Percentiles rank a stretch among this genome's conserved stretches.
Conservation (phyloP, 768 basidiomycete genomes). For the Mycena olivaceomarginata region DNA sequence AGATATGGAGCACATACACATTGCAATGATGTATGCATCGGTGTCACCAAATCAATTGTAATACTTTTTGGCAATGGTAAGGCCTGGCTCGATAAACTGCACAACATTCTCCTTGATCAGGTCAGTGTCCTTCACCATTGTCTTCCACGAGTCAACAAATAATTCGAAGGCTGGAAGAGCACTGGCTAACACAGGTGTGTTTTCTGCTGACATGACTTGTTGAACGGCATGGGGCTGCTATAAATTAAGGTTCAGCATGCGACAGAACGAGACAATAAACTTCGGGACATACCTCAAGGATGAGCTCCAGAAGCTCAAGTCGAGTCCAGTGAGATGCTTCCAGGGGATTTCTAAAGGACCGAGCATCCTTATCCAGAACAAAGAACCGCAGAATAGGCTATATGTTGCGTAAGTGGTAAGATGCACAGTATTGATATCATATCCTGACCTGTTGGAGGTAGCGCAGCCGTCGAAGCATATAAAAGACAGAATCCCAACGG, state of each 20-base stretch:
- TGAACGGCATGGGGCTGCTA: slow-evolving; percentile 1
- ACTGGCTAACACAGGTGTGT: background rate
- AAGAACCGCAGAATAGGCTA: background rate
- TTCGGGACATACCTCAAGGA: slow-evolving; percentile 12
- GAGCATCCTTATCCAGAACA: slow-evolving; percentile 1
- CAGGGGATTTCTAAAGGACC: slow-evolving; percentile 2
- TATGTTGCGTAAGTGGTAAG: background rate
- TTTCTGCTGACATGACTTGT: slow-evolving; percentile 5
- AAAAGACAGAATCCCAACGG: slow-evolving; percentile 5
- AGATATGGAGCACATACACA: background rate
- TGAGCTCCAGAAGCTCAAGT: slow-evolving; percentile 7
- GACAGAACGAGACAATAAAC: slow-evolving; percentile 1
- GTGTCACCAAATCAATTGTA: slow-evolving; percentile 1
- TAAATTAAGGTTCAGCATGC: background rate
- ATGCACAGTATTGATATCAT: background rate
- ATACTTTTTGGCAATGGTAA: slow-evolving; percentile 1
- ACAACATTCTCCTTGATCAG: slow-evolving; percentile 4
- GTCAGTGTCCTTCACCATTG: background rate
- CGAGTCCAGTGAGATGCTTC: slow-evolving; percentile 4
- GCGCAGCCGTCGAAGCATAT: background rate
- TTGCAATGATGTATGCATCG: background rate
- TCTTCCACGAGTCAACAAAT: slow-evolving; percentile 2
- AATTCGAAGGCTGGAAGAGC: slow-evolving; percentile 1
- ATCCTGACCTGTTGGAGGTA: slow-evolving; percentile 2
- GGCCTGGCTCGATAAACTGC: slow-evolving; percentile 1